Evolutionary conservation across 495 filamentous ascomycete genomes (phyloP), one percentile per base, ranked within the genome.

Genomic region (Podospora sp.): DNA sequence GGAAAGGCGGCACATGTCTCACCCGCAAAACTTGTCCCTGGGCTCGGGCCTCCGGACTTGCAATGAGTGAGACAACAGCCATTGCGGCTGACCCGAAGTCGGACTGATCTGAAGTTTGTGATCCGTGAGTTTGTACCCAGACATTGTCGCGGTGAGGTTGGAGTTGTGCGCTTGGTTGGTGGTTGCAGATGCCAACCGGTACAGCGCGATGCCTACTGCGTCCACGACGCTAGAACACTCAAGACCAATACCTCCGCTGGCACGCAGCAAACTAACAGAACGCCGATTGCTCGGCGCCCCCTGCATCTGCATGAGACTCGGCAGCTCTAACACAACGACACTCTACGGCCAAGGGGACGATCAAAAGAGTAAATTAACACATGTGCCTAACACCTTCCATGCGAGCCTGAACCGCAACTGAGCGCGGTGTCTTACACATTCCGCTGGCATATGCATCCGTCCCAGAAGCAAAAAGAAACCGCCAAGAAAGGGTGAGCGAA

Each of bases 361-460:
- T 29, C 40, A 52, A 21, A 20, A 21, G 18, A 33, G 20, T 35
- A 26, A 63, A 53, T 40, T 46, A 46, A 24, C 63, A 25, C 50
- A 49, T 62, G 36, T 65, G 21, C 63, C 63, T 65, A 65, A 65
- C 63, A 65, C 63, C 63, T 65, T 29, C 63, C 51, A 65, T 65
- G 63, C 63, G 29, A 57, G 33, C 63, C 36, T 57, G 52, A 57
- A 65, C 60, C 33, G 40, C 46, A 50, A 18, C 22, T 62, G 60
- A 25, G 36, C 24, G 46, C 22, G 12, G 26, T 36, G 18, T 40
- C 35, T 46, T 21, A 46, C 22, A 50, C 35, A 51, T 50, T 36
- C 21, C 35, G 36, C 40, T 24, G 22, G 35, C 9, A 62, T 46
- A 50, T 50, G 60, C 11, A 50, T 62, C 24, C 11, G 26, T 62